Conservation (phyloP, 805 yeast genomes). For the Suhomyces vadensis region DNA sequence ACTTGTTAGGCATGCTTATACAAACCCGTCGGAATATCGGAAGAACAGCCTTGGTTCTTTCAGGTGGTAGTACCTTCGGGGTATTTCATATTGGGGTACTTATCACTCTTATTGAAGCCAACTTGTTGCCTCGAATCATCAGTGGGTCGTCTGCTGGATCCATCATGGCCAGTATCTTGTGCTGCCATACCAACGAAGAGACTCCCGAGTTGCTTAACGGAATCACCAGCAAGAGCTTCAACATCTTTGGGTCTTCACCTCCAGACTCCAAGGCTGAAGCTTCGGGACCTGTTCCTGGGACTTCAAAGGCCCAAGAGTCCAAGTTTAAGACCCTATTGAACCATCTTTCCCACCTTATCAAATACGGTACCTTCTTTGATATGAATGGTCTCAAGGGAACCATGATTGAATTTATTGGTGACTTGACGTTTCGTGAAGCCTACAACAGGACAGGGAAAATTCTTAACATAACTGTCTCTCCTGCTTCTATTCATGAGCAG, state of each 20-base stretch:
- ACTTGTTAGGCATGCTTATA: slow-evolving; percentile 72
- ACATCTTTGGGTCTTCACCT: slow-evolving; percentile 50
- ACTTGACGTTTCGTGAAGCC: slow-evolving; percentile 90
- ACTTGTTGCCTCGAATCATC: slow-evolving; percentile 79
- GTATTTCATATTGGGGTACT: slow-evolving; percentile 90
- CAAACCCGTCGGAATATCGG: slow-evolving; percentile 93
- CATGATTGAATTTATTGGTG: slow-evolving; percentile 79
- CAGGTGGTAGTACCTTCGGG: slow-evolving; percentile 97
- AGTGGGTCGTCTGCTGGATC: slow-evolving; percentile 98
- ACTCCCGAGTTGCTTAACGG: slow-evolving; percentile 55
- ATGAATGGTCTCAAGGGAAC: slow-evolving; percentile 68
- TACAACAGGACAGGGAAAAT: slow-evolving; percentile 91
- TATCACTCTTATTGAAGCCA: slow-evolving; percentile 70
- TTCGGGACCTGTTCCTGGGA: not conserved
- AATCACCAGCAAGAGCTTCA: slow-evolving; percentile 58
- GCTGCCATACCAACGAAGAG: slow-evolving; percentile 78
- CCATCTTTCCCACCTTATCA: slow-evolving; percentile 56
- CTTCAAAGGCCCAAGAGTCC: slow-evolving; percentile 33
- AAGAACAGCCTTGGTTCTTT: slow-evolving; percentile 87
- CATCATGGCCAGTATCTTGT: slow-evolving; percentile 84
- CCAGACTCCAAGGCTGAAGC: not conserved
- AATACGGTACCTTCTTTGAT: slow-evolving; percentile 89
- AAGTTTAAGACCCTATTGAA: slow-evolving; percentile 49
- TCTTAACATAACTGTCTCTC: slow-evolving; percentile 91
- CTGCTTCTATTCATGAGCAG: slow-evolving; percentile 88